These are phyloP conservation scores for Arctium lappa DNA, from an alignment of 129 eudicot genomes.

Conservation along the genomic window DNA sequence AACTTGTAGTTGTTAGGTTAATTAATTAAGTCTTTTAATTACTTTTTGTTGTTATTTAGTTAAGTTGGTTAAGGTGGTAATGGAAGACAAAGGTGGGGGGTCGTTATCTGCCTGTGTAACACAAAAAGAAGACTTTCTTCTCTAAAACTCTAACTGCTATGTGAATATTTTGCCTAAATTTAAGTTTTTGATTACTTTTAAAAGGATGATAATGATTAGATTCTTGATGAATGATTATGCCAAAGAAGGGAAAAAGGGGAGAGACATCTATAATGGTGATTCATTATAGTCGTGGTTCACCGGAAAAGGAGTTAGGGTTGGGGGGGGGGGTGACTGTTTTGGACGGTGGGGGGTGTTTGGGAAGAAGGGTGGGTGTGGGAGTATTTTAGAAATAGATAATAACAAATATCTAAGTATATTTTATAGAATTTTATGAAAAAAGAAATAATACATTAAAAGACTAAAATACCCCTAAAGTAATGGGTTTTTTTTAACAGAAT, in stretches of 20 bases:
- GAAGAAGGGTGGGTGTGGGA: too few relatives aligned
- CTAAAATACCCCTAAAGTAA: too few relatives aligned
- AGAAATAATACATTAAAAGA: too few relatives aligned
- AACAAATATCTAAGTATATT: too few relatives aligned
- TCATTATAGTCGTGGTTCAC: too few relatives aligned
- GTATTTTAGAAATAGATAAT: too few relatives aligned
- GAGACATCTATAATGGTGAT: too few relatives aligned
- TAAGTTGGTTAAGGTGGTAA: constrained; percentile 5
- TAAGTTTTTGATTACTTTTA: constrained; percentile 28
- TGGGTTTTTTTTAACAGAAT: too few relatives aligned
- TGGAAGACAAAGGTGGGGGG: constrained; percentile 46
- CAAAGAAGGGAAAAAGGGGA: neutral
- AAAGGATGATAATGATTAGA: constrained; percentile 43
- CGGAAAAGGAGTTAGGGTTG: too few relatives aligned
- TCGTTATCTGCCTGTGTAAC: neutral
- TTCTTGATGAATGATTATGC: constrained; percentile 19
- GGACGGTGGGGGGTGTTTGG: too few relatives aligned
- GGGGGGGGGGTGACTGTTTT: too few relatives aligned
- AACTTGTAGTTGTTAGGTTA: constrained; percentile 10
- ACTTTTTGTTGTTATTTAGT: neutral
- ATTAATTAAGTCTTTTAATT: constrained; percentile 6
- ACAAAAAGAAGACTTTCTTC: constrained; percentile 15
- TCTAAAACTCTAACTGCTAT: constrained; percentile 9
- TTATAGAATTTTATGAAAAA: too few relatives aligned
- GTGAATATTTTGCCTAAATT: constrained; percentile 34